Conservation (phyloP, 108 stramenopile species). For the Pseudonitzschia multiseries region DNA sequence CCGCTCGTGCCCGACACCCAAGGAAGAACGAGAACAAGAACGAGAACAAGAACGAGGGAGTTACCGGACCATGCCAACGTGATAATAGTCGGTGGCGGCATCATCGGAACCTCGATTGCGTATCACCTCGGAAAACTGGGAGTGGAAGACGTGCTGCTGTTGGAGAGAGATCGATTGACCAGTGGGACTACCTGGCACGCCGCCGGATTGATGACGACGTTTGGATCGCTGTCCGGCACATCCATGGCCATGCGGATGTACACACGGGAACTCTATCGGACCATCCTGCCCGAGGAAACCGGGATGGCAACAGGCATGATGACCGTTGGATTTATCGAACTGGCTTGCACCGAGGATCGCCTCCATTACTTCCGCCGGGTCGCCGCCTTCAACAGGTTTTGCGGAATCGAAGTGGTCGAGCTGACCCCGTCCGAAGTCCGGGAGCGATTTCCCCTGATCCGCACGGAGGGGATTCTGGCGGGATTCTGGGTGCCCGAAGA, state of each 20-base stretch:
- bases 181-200: constrained; percentile 86
- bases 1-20: no score
- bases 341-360: constrained; percentile 53
- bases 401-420: constrained; percentile 73
- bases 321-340: constrained; percentile 70
- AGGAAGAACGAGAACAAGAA: no score
- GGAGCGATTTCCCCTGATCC: constrained; percentile 49
- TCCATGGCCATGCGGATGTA: constrained; percentile 55
- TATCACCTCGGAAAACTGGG: constrained; percentile 69
- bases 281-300: constrained; percentile 65
- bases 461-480: constrained; percentile 54
- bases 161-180: constrained; percentile 65
- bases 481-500: constrained; percentile 72
- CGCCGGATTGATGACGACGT: constrained; percentile 78
- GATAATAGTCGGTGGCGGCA: constrained; percentile 76
- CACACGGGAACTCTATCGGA: constrained; percentile 58
- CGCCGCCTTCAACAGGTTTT: constrained; percentile 70
- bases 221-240: constrained; percentile 44
- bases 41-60: no score
- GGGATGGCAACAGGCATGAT: constrained; percentile 61
- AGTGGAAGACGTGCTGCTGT: constrained; percentile 54
- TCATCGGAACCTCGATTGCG: constrained; percentile 76
- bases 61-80: constrained; percentile 45
- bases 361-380: constrained; percentile 65
- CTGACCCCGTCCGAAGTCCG: constrained; percentile 49